phyloP scores from a whole-genome alignment of 306 rosid genomes.

The Quercus glauca region DNA sequence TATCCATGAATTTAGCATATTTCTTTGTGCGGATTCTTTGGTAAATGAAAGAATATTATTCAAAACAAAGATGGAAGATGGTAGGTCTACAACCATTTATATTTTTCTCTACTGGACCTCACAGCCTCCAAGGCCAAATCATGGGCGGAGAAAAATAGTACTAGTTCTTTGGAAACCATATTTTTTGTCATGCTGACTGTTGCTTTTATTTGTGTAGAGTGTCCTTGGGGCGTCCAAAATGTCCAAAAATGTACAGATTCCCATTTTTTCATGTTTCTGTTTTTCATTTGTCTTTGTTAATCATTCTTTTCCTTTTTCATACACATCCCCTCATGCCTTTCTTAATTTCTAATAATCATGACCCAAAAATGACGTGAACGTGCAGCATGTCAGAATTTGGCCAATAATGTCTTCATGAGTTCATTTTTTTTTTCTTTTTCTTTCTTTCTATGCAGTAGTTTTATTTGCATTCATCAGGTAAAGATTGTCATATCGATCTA shows the following conservation, averaged over 20 bases:
- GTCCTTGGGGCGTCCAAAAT: conserved; percentile 9
- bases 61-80: background rate
- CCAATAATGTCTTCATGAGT: conserved; percentile 20
- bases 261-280: background rate
- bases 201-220: background rate
- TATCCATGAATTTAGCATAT: no score
- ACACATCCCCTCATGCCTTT: conserved; percentile 33
- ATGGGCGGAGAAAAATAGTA: background rate
- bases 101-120: background rate
- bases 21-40: no score
- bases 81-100: background rate
- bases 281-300: conserved; percentile 10
- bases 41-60: background rate
- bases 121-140: no score
- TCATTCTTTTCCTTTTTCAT: conserved; percentile 29
- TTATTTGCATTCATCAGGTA: conserved; percentile 22
- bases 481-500: conserved; percentile 37
- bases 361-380: conserved; percentile 29
- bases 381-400: conserved; percentile 48
- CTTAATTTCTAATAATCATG: conserved; percentile 31
- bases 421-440: conserved; percentile 13
- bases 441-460: conserved; percentile 4
- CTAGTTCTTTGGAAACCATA: background rate
- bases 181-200: background rate
- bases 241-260: conserved; percentile 17